Evolutionary conservation across 495 filamentous ascomycete species (phyloP), one percentile per base, ranked within the genome.

Genomic region (Talaromyces proteolyticus): DNA sequence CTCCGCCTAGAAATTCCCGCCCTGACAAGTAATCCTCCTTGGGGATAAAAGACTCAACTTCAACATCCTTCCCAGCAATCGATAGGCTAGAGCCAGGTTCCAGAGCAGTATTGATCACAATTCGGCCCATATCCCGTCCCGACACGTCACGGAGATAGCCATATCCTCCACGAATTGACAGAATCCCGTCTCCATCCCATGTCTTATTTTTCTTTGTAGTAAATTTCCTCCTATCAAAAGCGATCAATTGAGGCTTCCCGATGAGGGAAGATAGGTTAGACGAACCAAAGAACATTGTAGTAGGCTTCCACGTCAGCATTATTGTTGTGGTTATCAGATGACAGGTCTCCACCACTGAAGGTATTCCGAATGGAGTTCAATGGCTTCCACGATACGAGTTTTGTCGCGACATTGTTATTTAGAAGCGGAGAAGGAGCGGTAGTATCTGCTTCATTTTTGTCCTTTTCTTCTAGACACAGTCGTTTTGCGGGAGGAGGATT

Each of bases 181-280:
- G 70, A 6, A 89, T 72, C 3, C 86, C 87, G 62, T 92, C 87
- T n/a, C 88, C 87, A 63, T 91, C 87, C 84, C 88, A 92, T 14
- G 85, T 90, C 61, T 91, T 92, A 67, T 91, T 80, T 66, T 91
- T 92, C 62, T 89, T 92, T 12, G 68, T 74, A 0, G 84, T 89
- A 44, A 79, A 82, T 61, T 87, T 90, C 17, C 87, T 81, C 85
- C 84, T 86, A 53, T n/a, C 42, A 4, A 38, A 1, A 52, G 37
- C 25, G 38, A 17, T n/a, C 38, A 51, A 6, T 11, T 10, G 8
- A 47, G n/a, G 20, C 43, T 25, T 47, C 36, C n/a, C 34, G 25
- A 11, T 8, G 12, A 50, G 24, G 55, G 25, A 17, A 49, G 17
- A 19, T 34, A 40, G 34, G 16, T 29, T 10, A 42, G n/a, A 50